Evolutionary conservation across 148 eudicot genomes (phyloP).

Genomic region (Rhododendron vialii): DNA sequence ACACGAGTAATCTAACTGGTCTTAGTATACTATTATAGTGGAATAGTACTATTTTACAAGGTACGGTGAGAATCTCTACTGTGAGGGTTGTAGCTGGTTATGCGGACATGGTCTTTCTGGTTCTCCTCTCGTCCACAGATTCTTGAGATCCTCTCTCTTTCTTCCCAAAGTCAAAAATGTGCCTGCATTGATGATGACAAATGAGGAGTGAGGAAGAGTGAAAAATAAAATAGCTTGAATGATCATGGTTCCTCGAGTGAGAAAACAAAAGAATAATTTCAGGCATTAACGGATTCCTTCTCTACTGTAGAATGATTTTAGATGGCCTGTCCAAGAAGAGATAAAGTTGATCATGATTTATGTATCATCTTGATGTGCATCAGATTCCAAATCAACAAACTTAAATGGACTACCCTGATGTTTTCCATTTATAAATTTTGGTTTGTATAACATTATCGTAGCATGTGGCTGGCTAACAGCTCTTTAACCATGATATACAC

Average conservation of each 20-base stretch:
- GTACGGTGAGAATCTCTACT: conserved; percentile 7
- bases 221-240: not conserved
- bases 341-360: not conserved
- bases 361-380: not conserved
- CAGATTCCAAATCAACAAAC: not conserved
- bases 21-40: not conserved
- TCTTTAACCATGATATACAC: not conserved
- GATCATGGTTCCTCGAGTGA: not conserved
- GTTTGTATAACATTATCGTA: not conserved
- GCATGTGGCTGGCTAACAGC: not conserved
- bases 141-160: conserved; percentile 67
- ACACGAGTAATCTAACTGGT: not conserved
- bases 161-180: conserved; percentile 65
- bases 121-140: conserved; percentile 76
- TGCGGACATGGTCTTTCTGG: conserved; percentile 86
- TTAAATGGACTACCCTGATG: not conserved
- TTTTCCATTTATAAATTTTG: not conserved
- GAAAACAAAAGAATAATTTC: not conserved
- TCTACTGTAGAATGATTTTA: not conserved
- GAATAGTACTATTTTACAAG: not conserved
- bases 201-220: not conserved
- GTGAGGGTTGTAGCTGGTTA: conserved; percentile 39
- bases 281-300: not conserved
- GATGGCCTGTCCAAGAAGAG: not conserved
- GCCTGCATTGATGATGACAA: conserved; percentile 39